These are phyloP conservation scores for Chenopodium quinoa DNA, from an alignment of 148 eudicot genomes.

Conservation along the genomic window DNA sequence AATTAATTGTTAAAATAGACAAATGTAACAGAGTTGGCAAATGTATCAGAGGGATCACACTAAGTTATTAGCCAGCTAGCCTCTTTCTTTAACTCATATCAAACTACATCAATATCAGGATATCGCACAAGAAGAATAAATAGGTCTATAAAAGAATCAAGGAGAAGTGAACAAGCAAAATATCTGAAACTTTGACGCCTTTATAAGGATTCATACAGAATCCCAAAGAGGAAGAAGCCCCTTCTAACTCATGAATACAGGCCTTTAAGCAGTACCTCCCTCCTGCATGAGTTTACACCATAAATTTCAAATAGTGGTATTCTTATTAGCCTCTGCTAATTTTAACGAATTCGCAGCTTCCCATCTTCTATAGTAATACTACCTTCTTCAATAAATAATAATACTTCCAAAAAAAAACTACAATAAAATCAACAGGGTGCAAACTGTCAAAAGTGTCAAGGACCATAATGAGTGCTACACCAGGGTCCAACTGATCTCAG, in stretches of 20 bases:
- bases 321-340: no score
- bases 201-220: not conserved
- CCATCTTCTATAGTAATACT: no score
- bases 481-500: not conserved
- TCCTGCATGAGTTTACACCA: not conserved
- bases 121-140: not conserved
- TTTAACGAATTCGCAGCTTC: no score
- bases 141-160: not conserved
- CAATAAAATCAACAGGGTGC: no score
- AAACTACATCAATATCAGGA: not conserved
- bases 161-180: not conserved
- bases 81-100: not conserved
- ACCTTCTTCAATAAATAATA: no score
- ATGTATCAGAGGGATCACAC: not conserved
- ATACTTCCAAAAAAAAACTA: no score
- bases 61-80: not conserved
- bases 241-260: not conserved
- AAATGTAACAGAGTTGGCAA: not conserved
- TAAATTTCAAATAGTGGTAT: not conserved
- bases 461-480: no score
- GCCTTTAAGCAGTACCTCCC: not conserved
- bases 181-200: not conserved
- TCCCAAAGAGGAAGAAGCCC: not conserved
- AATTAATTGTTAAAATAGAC: not conserved
- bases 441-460: no score